These are phyloP conservation scores for Suillus cothurnatus DNA, from an alignment of 768 basidiomycete species.

Conservation along the genomic window DNA sequence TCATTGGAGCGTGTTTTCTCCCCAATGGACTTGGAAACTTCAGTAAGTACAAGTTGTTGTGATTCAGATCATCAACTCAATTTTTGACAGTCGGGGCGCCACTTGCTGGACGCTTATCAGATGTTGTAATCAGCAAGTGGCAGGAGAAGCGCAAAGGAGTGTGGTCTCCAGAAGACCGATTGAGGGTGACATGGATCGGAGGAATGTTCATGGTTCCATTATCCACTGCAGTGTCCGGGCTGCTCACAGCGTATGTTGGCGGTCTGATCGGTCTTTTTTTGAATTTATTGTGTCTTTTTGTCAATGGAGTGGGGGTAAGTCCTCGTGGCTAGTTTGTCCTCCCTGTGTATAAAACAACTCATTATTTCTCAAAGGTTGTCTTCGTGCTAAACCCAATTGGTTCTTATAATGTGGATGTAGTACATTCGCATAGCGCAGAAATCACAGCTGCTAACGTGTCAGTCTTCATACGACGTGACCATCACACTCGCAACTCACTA, in stretches of 20 bases:
- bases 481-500: conserved; percentile 30
- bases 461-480: neutral
- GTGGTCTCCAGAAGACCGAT: conserved; percentile 66
- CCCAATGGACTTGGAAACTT: conserved; percentile 39
- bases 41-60: conserved; percentile 22
- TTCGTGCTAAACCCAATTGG: conserved; percentile 51
- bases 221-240: conserved; percentile 46
- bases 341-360: neutral
- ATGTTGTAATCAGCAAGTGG: conserved; percentile 48
- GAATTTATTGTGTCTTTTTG: conserved; percentile 53
- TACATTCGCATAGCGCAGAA: conserved; percentile 61
- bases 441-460: conserved; percentile 45
- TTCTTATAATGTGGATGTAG: conserved; percentile 58
- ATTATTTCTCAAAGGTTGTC: conserved; percentile 42
- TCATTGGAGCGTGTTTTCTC: conserved; percentile 39
- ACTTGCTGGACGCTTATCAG: conserved; percentile 56
- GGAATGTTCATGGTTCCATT: conserved; percentile 49
- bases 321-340: neutral
- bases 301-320: conserved; percentile 61
- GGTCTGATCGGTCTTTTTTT: conserved; percentile 48
- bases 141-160: conserved; percentile 47
- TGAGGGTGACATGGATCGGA: conserved; percentile 48
- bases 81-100: conserved; percentile 57
- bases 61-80: neutral
- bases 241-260: conserved; percentile 47